These are phyloP conservation scores for Ophiosphaerella herpotricha DNA, from an alignment of 2,329 filamentous ascomycete species.

Conservation along the genomic window DNA sequence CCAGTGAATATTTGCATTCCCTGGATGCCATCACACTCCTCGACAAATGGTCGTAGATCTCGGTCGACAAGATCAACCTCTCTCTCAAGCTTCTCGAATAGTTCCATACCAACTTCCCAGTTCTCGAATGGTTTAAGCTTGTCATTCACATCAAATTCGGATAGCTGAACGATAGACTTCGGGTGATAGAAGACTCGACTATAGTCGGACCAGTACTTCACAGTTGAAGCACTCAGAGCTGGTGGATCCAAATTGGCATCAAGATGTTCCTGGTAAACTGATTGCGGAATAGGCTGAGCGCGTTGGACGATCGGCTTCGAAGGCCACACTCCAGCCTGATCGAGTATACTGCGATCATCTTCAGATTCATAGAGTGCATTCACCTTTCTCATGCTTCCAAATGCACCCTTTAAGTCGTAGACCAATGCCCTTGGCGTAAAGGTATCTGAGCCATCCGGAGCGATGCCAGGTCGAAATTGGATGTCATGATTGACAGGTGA, in stretches of 20 bases:
- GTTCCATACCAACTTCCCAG: conserved; percentile 51
- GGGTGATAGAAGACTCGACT: conserved; percentile 93
- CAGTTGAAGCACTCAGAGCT: conserved; percentile 67
- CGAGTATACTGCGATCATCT: conserved; percentile 40
- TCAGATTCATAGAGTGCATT: conserved; percentile 81
- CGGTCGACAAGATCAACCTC: conserved; percentile 82
- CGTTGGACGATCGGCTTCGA: conserved; percentile 64
- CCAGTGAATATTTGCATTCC: conserved; percentile 71
- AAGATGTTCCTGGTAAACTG: conserved; percentile 77
- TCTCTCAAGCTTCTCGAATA: conserved; percentile 51
- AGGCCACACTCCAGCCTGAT: conserved; percentile 37
- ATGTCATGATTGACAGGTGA: conserved; percentile 78
- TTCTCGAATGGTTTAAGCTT: conserved; percentile 80
- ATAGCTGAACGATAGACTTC: conserved; percentile 78
- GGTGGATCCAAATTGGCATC: conserved; percentile 70
- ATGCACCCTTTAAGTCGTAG: conserved; percentile 93
- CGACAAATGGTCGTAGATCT: conserved; percentile 82
- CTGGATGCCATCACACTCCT: conserved; percentile 93
- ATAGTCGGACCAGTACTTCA: conserved; percentile 98
- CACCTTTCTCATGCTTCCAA: conserved; percentile 83
- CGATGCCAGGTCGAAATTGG: conserved; percentile 84
- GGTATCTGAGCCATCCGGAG: conserved; percentile 83
- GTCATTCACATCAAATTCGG: conserved; percentile 81
- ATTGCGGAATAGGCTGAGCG: conserved; percentile 66
- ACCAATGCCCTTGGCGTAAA: conserved; percentile 90